phyloP scores from a whole-genome alignment of 192 early-diverging fungal species.

The Chytriomyces sp. region DNA sequence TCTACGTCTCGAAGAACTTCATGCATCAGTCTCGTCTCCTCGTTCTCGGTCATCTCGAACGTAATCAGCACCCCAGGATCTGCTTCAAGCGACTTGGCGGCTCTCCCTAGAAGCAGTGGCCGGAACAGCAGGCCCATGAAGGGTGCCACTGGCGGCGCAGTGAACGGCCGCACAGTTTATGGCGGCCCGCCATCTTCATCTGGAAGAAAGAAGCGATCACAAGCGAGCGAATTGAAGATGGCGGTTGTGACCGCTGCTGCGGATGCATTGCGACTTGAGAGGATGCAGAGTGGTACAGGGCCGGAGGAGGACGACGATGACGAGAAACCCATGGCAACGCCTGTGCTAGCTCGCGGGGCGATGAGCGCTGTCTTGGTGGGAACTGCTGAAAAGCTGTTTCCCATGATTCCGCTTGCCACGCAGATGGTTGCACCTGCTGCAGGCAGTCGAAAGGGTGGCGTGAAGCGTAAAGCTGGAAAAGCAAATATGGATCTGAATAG shows the following conservation, averaged over 20 bases:
- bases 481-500: too few relatives aligned
- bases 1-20: background rate
- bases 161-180: background rate
- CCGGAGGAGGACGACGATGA: background rate
- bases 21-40: background rate
- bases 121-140: background rate
- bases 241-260: constrained; percentile 19
- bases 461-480: background rate
- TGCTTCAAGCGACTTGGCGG: background rate
- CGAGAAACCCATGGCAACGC: background rate
- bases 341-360: background rate
- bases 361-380: background rate
- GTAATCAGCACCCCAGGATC: background rate
- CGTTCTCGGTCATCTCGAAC: background rate
- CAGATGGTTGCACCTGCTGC: background rate
- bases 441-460: background rate
- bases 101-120: background rate
- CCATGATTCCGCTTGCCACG: background rate
- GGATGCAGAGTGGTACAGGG: background rate
- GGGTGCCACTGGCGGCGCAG: background rate
- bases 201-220: background rate
- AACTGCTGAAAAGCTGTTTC: background rate
- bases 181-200: background rate
- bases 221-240: background rate
- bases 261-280: background rate